A percentile compares a stretch with the other conserved stretches of the same genome.
These are phyloP conservation scores for Plantago ovata DNA, from an alignment of 257 asterid genomes.

Conservation along the genomic window DNA sequence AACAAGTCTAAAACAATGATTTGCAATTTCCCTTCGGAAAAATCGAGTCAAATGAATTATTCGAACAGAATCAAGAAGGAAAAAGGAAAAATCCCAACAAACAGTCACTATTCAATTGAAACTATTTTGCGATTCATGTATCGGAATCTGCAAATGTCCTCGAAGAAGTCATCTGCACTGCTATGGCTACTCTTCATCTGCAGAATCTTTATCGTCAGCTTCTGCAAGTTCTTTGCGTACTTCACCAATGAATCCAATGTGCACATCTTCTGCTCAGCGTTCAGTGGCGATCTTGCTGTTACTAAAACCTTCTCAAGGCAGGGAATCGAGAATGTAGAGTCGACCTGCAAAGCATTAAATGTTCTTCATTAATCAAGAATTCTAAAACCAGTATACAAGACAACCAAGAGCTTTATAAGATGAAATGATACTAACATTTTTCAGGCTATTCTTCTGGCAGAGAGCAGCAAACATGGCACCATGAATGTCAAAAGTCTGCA, in stretches of 20 bases:
- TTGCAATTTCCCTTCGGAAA: background rate
- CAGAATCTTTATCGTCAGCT: conserved; percentile 80
- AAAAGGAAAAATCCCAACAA: background rate
- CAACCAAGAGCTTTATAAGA: background rate
- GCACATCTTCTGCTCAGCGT: conserved; percentile 92
- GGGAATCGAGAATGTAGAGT: conserved; percentile 62
- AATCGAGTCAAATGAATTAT: conserved; percentile 9
- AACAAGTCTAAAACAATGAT: too few species aligned
- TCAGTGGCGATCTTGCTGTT: conserved; percentile 84
- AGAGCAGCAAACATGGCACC: conserved; percentile 99
- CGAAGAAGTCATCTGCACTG: conserved; percentile 95
- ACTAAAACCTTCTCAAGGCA: conserved; percentile 73
- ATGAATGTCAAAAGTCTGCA: conserved; percentile 72
- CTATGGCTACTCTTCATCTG: conserved; percentile 98
- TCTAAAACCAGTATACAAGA: background rate
- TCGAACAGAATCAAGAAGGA: conserved; percentile 8
- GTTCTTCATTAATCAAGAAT: background rate
- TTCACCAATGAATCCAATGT: conserved; percentile 71
- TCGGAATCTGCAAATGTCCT: conserved; percentile 76
- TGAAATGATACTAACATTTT: conserved; percentile 54
- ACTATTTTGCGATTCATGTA: conserved; percentile 62
- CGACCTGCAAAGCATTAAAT: conserved; percentile 46
- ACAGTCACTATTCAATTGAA: conserved; percentile 47
- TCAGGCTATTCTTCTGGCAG: conserved; percentile 92
- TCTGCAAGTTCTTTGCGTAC: conserved; percentile 57